These are phyloP conservation scores for Flaveria ramosissima DNA, from an alignment of 129 eudicot species.

Conservation along the genomic window DNA sequence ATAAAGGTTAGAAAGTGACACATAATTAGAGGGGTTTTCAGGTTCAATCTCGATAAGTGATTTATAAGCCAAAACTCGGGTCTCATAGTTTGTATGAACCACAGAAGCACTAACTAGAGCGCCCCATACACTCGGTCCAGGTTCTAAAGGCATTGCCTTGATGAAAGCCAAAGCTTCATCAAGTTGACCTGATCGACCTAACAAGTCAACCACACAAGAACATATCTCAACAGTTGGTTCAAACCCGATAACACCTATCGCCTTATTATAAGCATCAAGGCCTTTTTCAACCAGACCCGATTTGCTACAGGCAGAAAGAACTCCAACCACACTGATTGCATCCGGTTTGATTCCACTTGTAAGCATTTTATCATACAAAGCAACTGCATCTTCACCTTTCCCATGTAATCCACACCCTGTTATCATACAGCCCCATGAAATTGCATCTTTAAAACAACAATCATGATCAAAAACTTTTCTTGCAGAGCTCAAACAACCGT, in stretches of 20 bases:
- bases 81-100: conserved; percentile 43
- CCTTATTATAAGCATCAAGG: conserved; percentile 39
- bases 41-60: conserved; percentile 63
- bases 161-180: conserved; percentile 57
- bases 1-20: conserved; percentile 63
- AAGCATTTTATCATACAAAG: conserved; percentile 55
- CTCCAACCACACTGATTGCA: conserved; percentile 50
- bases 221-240: conserved; percentile 62
- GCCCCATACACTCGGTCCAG: conserved; percentile 78
- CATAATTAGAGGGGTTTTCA: conserved; percentile 61
- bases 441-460: conserved; percentile 43
- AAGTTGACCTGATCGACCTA: conserved; percentile 51
- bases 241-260: conserved; percentile 25
- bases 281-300: conserved; percentile 58
- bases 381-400: conserved; percentile 53
- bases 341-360: conserved; percentile 50
- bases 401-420: conserved; percentile 69
- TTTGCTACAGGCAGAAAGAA: conserved; percentile 76
- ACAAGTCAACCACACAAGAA: conserved; percentile 72
- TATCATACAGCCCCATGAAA: conserved; percentile 69
- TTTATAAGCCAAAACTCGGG: conserved; percentile 52
- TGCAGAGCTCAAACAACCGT: conserved; percentile 54
- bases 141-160: conserved; percentile 48
- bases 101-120: conserved; percentile 54
- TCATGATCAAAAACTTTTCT: conserved; percentile 44